Base-by-base conservation (phyloP, 805 yeast genomes). In the Metschnikowia hibisci region DNA sequence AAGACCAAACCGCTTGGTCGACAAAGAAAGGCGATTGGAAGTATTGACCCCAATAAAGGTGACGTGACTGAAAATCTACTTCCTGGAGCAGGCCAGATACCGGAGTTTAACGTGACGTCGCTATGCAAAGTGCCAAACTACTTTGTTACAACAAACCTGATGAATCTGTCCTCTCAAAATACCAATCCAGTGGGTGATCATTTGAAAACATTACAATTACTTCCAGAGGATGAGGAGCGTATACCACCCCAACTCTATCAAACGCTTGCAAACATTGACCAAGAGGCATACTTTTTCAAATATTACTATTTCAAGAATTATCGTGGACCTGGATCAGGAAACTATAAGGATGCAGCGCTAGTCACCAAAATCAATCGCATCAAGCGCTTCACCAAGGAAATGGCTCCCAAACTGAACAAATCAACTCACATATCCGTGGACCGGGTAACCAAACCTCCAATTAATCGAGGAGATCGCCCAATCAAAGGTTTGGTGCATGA, bases 261-360 rank as follows among this genome's bases (percentile, higher is more conserved):
- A 50, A 56, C 68, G 29, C 62, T 61, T 4, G 55, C 60, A 34
- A 66, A 58, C 47, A 63, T 61, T 41, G 73, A 69, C 42, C 62
- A 56, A 45, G 74, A 69, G 39, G 57, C 60, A 18, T 55, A 56
- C 47, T 62, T 62, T 43, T 56, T 66, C 31, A 69, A 66, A 47
- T 70, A 70, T 50, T 69, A 60, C 49, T 70, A 69, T 47, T 60
- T 64, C 16, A 67, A 67, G 46, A 59, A 63, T 27, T 68, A 67
- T 43, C 57, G 74, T 35, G 76, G 76, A 0, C 74, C 74, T 2
- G 76, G 76, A 2, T 63, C 69, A 34, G 75, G 76, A 3, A 70
- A 69, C 45, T 70, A 67, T 50, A 70, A 70, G 47, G 76, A 70
- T 51, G 73, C 71, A 1, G 64, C 73, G 2, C 49, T 70, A 32